phyloP scores from a whole-genome alignment of 1,284 basidiomycete genomes.

The Anthracocystis setariae region DNA sequence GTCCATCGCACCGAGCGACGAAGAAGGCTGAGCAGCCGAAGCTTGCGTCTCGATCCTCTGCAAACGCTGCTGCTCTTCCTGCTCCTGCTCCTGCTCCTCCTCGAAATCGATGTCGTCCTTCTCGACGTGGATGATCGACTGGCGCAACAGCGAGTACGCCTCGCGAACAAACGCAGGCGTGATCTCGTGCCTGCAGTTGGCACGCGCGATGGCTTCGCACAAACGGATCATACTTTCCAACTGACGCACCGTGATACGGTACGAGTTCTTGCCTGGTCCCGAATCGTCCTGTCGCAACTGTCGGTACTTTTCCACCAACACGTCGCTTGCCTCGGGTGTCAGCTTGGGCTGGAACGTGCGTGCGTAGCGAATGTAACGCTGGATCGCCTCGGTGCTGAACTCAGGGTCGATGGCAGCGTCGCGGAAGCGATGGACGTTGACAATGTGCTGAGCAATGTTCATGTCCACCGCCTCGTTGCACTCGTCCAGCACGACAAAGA shows the following conservation, averaged over 20 bases:
- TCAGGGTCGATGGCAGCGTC: slow-evolving; percentile 94
- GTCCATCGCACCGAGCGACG: slow-evolving; percentile 44
- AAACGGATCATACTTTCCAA: slow-evolving; percentile 97
- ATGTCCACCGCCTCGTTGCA: slow-evolving; percentile 92
- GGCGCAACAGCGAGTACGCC: slow-evolving; percentile 89
- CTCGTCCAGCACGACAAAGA: slow-evolving; percentile 98
- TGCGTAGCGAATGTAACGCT: slow-evolving; percentile 95
- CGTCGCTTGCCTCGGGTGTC: slow-evolving; percentile 88
- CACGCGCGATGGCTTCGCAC: slow-evolving; percentile 94
- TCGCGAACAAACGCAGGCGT: slow-evolving; percentile 89
- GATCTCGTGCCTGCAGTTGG: slow-evolving; percentile 86
- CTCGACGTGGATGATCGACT: slow-evolving; percentile 99
- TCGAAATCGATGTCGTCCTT: slow-evolving; percentile 99
- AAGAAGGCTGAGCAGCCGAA: slow-evolving; percentile 26
- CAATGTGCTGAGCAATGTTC: slow-evolving; percentile 95
- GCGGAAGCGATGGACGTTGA: slow-evolving; percentile 95
- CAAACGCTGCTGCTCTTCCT: slow-evolving; percentile 69
- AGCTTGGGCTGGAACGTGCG: slow-evolving; percentile 88
- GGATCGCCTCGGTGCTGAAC: slow-evolving; percentile 94
- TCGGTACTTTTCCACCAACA: slow-evolving; percentile 95
- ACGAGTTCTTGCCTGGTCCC: slow-evolving; percentile 83
- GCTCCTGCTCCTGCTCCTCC: slow-evolving; percentile 91
- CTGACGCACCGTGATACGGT: slow-evolving; percentile 94
- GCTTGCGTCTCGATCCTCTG: slow-evolving; percentile 2
- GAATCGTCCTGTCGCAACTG: slow-evolving; percentile 91